These are phyloP conservation scores for Blakeslea trispora DNA, from an alignment of 371 early-diverging fungal species.

Conservation along the genomic window DNA sequence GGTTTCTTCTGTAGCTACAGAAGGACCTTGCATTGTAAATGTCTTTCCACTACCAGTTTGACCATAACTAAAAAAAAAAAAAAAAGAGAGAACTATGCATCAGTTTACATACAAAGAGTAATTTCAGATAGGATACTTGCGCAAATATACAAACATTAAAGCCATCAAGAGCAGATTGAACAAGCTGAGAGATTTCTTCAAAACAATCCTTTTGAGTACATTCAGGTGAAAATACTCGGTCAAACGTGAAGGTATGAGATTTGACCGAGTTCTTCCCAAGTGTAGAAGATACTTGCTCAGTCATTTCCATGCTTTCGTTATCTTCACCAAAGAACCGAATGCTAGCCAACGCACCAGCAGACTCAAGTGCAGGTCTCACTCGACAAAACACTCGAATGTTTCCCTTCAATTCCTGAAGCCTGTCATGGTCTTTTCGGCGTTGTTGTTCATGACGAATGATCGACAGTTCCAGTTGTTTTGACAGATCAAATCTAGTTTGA, in stretches of 20 bases:
- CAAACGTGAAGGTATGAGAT: conserved; percentile 79
- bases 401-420: conserved; percentile 95
- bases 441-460: conserved; percentile 76
- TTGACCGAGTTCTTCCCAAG: conserved; percentile 49
- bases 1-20: conserved; percentile 37
- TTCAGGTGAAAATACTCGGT: conserved; percentile 76
- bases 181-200: conserved; percentile 93
- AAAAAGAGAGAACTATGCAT: background rate
- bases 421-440: conserved; percentile 87
- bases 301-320: conserved; percentile 53
- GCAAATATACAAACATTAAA: conserved; percentile 99
- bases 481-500: conserved; percentile 2
- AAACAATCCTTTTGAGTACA: conserved; percentile 85
- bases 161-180: conserved; percentile 96
- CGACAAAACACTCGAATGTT: conserved; percentile 98
- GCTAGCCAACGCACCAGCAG: conserved; percentile 20
- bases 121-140: too few relatives aligned
- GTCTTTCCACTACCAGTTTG: conserved; percentile 98
- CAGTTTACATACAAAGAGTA: too few relatives aligned
- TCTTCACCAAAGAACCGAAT: conserved; percentile 53
- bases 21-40: conserved; percentile 78
- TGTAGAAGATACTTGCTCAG: conserved; percentile 41
- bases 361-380: conserved; percentile 76
- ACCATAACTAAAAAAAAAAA: conserved; percentile 71
- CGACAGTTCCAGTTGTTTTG: conserved; percentile 61